Evolutionary conservation across 2,329 filamentous ascomycete genomes (phyloP).

Genomic region (Sporothrix globosa): DNA sequence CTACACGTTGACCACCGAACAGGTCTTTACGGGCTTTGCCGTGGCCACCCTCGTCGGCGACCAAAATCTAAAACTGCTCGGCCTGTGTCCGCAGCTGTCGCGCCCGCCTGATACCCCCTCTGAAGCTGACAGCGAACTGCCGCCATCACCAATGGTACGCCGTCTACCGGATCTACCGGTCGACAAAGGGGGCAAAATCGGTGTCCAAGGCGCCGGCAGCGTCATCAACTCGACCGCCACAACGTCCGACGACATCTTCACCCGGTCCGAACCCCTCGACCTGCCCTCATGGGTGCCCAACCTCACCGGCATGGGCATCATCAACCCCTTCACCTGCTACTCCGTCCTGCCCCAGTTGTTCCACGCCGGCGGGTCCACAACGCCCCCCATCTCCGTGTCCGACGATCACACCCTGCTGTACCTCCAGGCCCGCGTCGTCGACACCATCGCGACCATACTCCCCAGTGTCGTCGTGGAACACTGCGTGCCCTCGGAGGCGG

Average conservation of each 20-base stretch:
- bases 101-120: too few species aligned
- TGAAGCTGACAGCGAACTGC: too few species aligned
- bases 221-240: background rate
- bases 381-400: background rate
- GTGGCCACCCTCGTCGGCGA: constrained; percentile 19
- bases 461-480: background rate
- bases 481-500: background rate
- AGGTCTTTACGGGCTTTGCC: background rate
- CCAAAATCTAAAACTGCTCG: constrained; percentile 15
- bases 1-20: background rate
- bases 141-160: too few species aligned
- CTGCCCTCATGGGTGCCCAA: constrained; percentile 26
- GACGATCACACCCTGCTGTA: background rate
- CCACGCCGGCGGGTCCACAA: background rate
- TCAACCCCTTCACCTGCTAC: constrained; percentile 9
- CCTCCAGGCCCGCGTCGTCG: constrained; percentile 9
- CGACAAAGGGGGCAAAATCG: background rate
- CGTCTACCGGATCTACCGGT: too few species aligned
- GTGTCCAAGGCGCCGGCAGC: background rate
- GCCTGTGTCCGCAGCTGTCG: constrained; percentile 1
- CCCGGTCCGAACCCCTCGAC: background rate
- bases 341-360: constrained; percentile 18
- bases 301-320: constrained; percentile 11
- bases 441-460: background rate
- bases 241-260: background rate